Base-by-base conservation (phyloP, 73 alveolate genomes). In the Paramecium primaurelia region DNA sequence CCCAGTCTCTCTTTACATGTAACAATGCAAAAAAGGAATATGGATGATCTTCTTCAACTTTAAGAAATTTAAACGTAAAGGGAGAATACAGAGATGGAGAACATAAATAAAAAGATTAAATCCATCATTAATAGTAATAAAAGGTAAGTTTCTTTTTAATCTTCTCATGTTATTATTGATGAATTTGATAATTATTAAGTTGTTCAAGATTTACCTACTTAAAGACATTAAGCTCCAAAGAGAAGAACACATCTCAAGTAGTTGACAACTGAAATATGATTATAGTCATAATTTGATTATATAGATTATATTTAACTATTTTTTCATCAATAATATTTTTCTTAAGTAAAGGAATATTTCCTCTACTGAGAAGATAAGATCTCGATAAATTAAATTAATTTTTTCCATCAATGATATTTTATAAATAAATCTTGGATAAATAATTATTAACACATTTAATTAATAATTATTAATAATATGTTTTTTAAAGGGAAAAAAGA, bases 51-150 rank as follows among this genome's bases (percentile, higher is more conserved):
- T 1, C 10, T 6, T 64, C 49, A 64, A 32, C 25, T 32, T 32
- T 64, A 64, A 28, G 84, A 64, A 14, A 64, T 64, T 0, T 1
- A 64, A 64, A 64, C 84, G 1, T 6, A 28, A 32, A 64, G 84
- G 30, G 26, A 64, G 12, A 11, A 22, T 26, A 32, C 9, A 8
- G 84, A 64, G 30, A 34, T 64, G 42, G 84, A 64, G 30, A 64
- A 64, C 47, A 64, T 64, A 10, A 64, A n/a, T 28, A 64, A 34
- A 28, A 64, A 64, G 47, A 64, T 64, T 12, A 64, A 64, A 28
- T 64, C 84, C 18, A 64, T 64, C 84, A 64, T 64, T 25, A 64
- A 64, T 64, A 64, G 84, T 64, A 64, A 64, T 64, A 64, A 34
- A 64, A 28, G 25, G 26, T 34, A 64, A 26, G 84, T 64, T 32